A percentile compares a stretch with the other conserved stretches of the same genome.
Evolutionary conservation across 106 monocot genomes (phyloP).

Genomic region (Dactylorhiza incarnata): DNA sequence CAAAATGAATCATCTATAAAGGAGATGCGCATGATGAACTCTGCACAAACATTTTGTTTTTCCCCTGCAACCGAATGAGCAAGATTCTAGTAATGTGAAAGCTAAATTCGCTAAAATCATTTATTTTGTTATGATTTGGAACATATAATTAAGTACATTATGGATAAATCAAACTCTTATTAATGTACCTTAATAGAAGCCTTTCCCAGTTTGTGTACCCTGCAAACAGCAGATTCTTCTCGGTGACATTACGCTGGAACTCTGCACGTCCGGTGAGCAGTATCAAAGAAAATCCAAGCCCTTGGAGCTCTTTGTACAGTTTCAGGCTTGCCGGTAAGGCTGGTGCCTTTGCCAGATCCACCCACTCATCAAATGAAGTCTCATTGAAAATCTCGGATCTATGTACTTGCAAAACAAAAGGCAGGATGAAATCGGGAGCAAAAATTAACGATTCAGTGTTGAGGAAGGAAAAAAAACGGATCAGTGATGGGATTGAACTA

Average conservation of each 20-base stretch:
- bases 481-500: no score
- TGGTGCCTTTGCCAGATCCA: conserved; percentile 27
- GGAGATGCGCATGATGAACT: no score
- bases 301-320: conserved; percentile 28
- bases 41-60: neutral
- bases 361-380: conserved; percentile 40
- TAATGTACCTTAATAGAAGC: conserved; percentile 40
- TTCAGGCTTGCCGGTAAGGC: conserved; percentile 37
- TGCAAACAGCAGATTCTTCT: conserved; percentile 30
- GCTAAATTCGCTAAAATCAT: neutral
- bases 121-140: neutral
- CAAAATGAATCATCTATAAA: neutral
- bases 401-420: neutral
- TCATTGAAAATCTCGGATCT: conserved; percentile 10
- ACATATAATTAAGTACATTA: neutral
- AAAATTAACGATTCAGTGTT: neutral
- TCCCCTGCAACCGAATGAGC: neutral
- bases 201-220: conserved; percentile 39
- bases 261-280: conserved; percentile 38
- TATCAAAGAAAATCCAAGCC: conserved; percentile 32
- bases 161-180: neutral
- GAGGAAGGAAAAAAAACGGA: no score
- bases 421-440: neutral
- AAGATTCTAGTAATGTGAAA: neutral
- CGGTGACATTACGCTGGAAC: conserved; percentile 24